phyloP scores from a whole-genome alignment of 306 rosid genomes.

The Pyrus bretschneideri region DNA sequence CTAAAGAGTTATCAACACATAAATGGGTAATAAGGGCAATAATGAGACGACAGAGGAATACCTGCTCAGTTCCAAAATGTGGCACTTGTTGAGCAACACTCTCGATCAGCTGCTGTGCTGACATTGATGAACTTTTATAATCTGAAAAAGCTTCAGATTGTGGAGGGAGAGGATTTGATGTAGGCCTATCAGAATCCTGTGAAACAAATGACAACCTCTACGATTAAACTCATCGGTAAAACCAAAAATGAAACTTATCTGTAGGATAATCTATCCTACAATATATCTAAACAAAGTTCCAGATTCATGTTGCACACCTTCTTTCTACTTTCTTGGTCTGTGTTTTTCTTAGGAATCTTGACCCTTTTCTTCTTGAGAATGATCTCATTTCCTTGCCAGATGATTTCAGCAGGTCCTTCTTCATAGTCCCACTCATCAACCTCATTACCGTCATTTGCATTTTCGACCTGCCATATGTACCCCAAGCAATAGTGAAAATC shows the following conservation, averaged over 20 bases:
- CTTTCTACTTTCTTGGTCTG: constrained; percentile 5
- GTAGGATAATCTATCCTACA: background rate
- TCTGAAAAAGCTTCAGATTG: constrained; percentile 47
- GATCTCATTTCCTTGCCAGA: constrained; percentile 86
- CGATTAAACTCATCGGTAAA: background rate
- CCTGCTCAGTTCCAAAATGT: constrained; percentile 93
- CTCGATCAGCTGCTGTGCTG: constrained; percentile 31
- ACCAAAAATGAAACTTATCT: background rate
- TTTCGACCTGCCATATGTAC: constrained; percentile 28
- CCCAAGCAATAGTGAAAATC: background rate
- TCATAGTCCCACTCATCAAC: constrained; percentile 53
- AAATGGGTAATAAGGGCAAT: background rate
- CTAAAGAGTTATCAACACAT: background rate
- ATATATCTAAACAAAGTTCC: background rate
- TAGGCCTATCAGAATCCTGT: constrained; percentile 54
- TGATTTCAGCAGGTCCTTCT: constrained; percentile 70
- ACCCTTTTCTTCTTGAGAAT: constrained; percentile 62
- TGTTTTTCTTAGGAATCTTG: constrained; percentile 41
- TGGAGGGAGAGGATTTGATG: constrained; percentile 87
- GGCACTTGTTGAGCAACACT: constrained; percentile 66
- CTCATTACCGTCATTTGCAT: constrained; percentile 17
- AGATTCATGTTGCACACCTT: constrained; percentile 22
- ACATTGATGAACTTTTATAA: constrained; percentile 18
- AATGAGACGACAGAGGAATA: background rate
- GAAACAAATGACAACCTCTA: background rate